Conservation (phyloP, 768 basidiomycete species). For the Tricholoma saponaceum region DNA sequence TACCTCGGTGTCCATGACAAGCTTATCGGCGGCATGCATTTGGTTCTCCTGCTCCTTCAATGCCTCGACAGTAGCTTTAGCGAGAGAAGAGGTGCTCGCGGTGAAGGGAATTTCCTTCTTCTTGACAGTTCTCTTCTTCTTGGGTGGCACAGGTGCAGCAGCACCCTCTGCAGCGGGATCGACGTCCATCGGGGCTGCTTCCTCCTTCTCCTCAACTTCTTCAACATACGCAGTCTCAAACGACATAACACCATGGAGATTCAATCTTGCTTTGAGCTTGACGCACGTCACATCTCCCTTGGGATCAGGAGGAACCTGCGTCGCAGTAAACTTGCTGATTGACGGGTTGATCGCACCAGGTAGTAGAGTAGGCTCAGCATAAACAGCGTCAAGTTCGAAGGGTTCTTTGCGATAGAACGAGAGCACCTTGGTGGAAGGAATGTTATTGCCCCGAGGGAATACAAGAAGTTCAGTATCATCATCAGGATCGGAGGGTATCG, state of each 20-base stretch:
- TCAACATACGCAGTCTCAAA: conserved; percentile 88
- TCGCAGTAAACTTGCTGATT: conserved; percentile 78
- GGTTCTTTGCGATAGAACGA: conserved; percentile 88
- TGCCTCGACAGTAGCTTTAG: conserved; percentile 57
- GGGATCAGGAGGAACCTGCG: conserved; percentile 66
- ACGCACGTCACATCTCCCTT: conserved; percentile 76
- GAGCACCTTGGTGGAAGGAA: conserved; percentile 94
- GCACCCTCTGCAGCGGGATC: conserved; percentile 40
- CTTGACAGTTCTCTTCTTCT: conserved; percentile 84
- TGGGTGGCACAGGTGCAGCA: conserved; percentile 47
- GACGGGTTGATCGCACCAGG: conserved; percentile 84
- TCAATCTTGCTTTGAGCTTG: conserved; percentile 88
- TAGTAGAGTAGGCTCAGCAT: conserved; percentile 66
- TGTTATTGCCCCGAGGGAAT: conserved; percentile 78
- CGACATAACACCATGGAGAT: conserved; percentile 80
- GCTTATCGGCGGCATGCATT: conserved; percentile 91
- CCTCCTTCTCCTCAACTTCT: conserved; percentile 77
- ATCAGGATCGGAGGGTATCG: conserved; percentile 66
- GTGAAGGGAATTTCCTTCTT: conserved; percentile 82
- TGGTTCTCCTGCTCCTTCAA: conserved; percentile 79
- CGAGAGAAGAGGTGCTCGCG: conserved; percentile 58
- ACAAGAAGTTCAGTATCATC: conserved; percentile 92
- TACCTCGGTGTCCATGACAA: conserved; percentile 97
- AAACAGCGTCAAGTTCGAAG: conserved; percentile 86
- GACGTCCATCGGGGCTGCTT: conserved; percentile 64